Percentiles rank a stretch among this genome's conserved stretches.
Evolutionary conservation across 2,329 filamentous ascomycete genomes (phyloP).

Genomic region (Dactylellina leptospora): DNA sequence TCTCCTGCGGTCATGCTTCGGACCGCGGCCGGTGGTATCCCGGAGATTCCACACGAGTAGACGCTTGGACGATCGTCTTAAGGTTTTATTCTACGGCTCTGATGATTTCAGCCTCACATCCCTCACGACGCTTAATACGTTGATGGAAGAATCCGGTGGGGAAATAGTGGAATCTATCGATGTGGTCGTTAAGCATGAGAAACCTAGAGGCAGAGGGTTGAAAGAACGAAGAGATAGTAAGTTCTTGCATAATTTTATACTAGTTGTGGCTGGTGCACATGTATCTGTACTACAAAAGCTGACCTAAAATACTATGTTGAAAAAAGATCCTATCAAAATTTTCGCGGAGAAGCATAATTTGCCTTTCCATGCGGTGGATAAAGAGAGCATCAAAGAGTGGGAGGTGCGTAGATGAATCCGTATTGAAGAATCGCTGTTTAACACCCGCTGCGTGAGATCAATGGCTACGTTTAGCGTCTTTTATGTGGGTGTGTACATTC

Average conservation of each 20-base stretch:
- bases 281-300: background rate
- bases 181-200: conserved; percentile 82
- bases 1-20: conserved; percentile 6
- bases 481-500: background rate
- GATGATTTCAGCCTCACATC: conserved; percentile 87
- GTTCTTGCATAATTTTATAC: background rate
- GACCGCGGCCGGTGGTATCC: background rate
- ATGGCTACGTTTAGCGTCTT: background rate
- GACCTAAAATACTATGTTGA: background rate
- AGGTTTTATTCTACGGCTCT: conserved; percentile 92
- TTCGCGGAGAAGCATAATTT: conserved; percentile 72
- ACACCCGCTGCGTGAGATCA: no score
- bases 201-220: conserved; percentile 77
- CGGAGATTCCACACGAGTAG: conserved; percentile 29
- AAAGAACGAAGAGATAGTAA: conserved; percentile 64
- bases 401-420: conserved; percentile 65
- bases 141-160: conserved; percentile 67
- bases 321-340: conserved; percentile 76
- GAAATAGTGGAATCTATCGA: conserved; percentile 77
- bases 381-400: conserved; percentile 76
- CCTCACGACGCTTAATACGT: conserved; percentile 71
- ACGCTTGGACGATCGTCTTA: conserved; percentile 62
- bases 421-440: no score
- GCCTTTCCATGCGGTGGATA: conserved; percentile 77
- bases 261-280: background rate